These are phyloP conservation scores for Pseudognaphalium luteoalbum DNA, from an alignment of 129 eudicot genomes.

Conservation along the genomic window DNA sequence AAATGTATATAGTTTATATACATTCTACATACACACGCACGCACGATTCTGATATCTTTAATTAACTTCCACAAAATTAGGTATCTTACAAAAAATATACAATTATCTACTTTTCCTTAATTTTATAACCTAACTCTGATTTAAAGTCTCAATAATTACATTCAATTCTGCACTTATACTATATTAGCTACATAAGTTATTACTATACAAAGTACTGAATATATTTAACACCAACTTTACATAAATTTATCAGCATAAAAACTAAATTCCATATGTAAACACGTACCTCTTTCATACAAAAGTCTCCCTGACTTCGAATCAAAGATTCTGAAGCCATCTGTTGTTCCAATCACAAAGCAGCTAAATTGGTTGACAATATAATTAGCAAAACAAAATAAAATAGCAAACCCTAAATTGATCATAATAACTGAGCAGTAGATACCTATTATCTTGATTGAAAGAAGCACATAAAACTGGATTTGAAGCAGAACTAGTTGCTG, in stretches of 20 bases:
- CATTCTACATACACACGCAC: no score
- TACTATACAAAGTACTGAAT: neutral
- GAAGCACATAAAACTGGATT: conserved; percentile 81
- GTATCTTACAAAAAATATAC: no score
- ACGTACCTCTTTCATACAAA: conserved; percentile 73
- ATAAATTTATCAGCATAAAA: neutral
- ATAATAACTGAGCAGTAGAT: neutral
- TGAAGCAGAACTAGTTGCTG: conserved; percentile 51
- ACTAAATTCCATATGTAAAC: neutral
- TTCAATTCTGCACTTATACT: neutral
- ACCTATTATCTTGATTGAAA: conserved; percentile 96
- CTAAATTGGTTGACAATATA: conserved; percentile 31
- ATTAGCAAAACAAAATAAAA: neutral
- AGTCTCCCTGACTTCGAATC: conserved; percentile 69
- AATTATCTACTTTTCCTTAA: neutral
- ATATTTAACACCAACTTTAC: neutral
- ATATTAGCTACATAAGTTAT: neutral
- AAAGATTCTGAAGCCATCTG: conserved; percentile 74
- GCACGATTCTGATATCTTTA: no score
- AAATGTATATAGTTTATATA: no score
- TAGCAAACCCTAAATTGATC: conserved; percentile 3
- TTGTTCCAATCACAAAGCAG: conserved; percentile 89
- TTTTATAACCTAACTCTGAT: neutral
- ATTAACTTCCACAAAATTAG: neutral
- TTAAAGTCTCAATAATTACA: neutral